A percentile compares a stretch with the other conserved stretches of the same genome.
phyloP scores from a whole-genome alignment of 2,329 filamentous ascomycete species.

The Exophiala lecanii-corni region DNA sequence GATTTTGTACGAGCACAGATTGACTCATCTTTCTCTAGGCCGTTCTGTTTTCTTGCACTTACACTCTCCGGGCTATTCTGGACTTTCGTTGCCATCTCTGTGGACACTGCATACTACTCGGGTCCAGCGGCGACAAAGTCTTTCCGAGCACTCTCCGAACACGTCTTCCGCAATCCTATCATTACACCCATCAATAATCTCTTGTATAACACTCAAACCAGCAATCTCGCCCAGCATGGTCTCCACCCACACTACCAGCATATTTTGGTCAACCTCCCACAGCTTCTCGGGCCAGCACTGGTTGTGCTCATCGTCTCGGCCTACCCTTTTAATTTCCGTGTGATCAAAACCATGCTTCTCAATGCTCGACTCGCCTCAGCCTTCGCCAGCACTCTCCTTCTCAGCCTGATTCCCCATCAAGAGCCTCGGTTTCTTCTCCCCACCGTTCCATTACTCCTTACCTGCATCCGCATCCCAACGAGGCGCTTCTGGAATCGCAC shows the following conservation, averaged over 20 bases:
- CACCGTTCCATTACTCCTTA: slow-evolving; percentile 47
- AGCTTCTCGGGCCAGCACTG: slow-evolving; percentile 67
- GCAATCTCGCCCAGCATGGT: slow-evolving; percentile 70
- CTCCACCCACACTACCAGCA: slow-evolving; percentile 77
- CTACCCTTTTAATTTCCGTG: slow-evolving; percentile 29
- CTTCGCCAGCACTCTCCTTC: slow-evolving; percentile 39
- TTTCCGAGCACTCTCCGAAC: slow-evolving; percentile 41
- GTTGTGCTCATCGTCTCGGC: slow-evolving; percentile 51
- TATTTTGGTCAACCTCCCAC: slow-evolving; percentile 64
- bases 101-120: slow-evolving; percentile 81
- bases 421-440: slow-evolving; percentile 51
- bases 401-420: slow-evolving; percentile 47
- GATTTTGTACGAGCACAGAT: neutral
- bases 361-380: slow-evolving; percentile 41
- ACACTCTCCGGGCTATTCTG: slow-evolving; percentile 63
- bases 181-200: slow-evolving; percentile 77
- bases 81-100: slow-evolving; percentile 65
- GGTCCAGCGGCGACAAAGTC: slow-evolving; percentile 34
- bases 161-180: slow-evolving; percentile 58
- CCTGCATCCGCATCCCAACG: slow-evolving; percentile 40
- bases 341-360: slow-evolving; percentile 19
- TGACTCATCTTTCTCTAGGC: slow-evolving; percentile 36
- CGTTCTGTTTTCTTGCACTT: slow-evolving; percentile 58
- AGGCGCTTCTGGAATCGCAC: slow-evolving; percentile 30
- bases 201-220: slow-evolving; percentile 64